Percentiles rank a stretch among this genome's conserved stretches.
Conservation (phyloP, 495 filamentous ascomycete species). For the Trichoderma orchidacearum region DNA sequence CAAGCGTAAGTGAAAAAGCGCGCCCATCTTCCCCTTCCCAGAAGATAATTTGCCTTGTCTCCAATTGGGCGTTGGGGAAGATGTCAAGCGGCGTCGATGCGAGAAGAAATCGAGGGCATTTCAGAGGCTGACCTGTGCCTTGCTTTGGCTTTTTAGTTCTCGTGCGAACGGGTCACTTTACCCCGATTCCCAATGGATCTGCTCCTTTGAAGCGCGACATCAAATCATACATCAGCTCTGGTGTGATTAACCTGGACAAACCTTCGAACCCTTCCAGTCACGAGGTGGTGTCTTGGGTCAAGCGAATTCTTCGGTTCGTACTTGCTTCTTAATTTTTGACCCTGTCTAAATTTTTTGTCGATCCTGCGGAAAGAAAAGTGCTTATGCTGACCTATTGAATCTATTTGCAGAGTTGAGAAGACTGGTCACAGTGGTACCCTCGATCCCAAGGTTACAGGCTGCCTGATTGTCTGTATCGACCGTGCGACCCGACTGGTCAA, state of each 20-base stretch:
- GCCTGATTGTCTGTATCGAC: conserved; percentile 90
- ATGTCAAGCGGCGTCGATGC: background rate
- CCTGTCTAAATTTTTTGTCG: background rate
- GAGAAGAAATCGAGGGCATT: background rate
- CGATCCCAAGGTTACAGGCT: conserved; percentile 68
- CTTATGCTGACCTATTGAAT: no score
- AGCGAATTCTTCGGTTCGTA: conserved; percentile 76
- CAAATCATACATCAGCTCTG: conserved; percentile 87
- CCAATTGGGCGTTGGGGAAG: background rate
- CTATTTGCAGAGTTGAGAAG: conserved; percentile 79
- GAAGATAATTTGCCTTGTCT: background rate
- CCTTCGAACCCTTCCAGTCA: conserved; percentile 95
- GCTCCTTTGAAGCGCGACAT: conserved; percentile 80
- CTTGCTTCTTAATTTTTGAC: background rate
- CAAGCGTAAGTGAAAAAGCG: conserved; percentile 23
- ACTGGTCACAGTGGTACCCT: conserved; percentile 96
- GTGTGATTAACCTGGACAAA: conserved; percentile 98
- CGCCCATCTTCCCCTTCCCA: background rate
- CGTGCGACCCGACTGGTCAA: conserved; percentile 94
- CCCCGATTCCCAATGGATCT: conserved; percentile 80
- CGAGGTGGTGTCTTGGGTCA: conserved; percentile 97
- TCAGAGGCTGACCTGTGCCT: conserved; percentile 2
- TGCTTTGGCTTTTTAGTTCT: conserved; percentile 40
- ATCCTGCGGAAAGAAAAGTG: no score
- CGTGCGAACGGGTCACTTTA: conserved; percentile 83